Conservation (phyloP, 345 rosid genomes). For the Melastoma malabathricum region DNA sequence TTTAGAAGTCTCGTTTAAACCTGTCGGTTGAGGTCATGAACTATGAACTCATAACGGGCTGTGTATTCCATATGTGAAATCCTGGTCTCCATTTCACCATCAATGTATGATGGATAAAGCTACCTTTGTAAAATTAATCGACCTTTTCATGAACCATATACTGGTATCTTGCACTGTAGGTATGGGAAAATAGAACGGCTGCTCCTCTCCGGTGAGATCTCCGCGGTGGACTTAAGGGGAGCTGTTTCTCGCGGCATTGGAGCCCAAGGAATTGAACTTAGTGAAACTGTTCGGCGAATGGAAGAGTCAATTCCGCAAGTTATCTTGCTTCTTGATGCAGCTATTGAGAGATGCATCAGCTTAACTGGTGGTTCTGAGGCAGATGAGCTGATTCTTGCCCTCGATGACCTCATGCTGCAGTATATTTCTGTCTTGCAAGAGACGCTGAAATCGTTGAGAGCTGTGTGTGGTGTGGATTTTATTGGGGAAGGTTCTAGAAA, state of each 20-base stretch:
- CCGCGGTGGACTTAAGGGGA: conserved; percentile 92
- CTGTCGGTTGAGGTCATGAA: too few relatives aligned
- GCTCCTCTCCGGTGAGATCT: conserved; percentile 73
- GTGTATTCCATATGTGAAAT: too few relatives aligned
- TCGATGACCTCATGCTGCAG: conserved; percentile 85
- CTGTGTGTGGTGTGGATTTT: conserved; percentile 77
- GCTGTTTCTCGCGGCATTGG: conserved; percentile 96
- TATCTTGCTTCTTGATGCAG: conserved; percentile 83
- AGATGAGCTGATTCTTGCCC: conserved; percentile 80
- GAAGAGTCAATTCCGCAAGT: conserved; percentile 96
- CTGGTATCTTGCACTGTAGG: conserved; percentile 26
- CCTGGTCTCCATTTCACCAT: too few relatives aligned
- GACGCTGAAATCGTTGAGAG: conserved; percentile 85
- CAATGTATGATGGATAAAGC: too few relatives aligned
- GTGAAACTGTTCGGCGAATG: conserved; percentile 96
- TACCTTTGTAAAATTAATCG: neutral
- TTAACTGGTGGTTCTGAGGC: conserved; percentile 98
- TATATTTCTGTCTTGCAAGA: conserved; percentile 86
- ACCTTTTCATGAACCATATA: neutral
- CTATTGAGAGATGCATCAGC: conserved; percentile 86
- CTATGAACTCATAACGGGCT: too few relatives aligned
- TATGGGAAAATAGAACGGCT: conserved; percentile 94
- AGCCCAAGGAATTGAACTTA: conserved; percentile 97
- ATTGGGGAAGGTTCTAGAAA: conserved; percentile 37
- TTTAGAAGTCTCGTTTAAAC: too few relatives aligned